phyloP scores from a whole-genome alignment of 768 basidiomycete species.

The Dentipellis sp. region DNA sequence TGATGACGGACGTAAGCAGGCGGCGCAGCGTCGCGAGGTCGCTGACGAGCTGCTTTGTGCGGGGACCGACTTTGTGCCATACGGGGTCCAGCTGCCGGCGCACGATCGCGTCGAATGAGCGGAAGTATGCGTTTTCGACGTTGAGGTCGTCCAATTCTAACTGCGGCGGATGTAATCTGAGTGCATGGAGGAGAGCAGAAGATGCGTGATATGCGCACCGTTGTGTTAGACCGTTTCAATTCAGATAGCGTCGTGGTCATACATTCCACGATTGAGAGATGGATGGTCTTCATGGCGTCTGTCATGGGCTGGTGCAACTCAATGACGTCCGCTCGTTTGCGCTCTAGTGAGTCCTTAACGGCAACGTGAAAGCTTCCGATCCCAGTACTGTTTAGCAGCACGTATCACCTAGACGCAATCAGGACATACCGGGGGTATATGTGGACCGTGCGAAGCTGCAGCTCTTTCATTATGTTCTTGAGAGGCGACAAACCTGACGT shows the following conservation, averaged over 20 bases:
- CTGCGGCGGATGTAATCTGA: conserved; percentile 28
- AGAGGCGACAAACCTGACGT: conserved; percentile 88
- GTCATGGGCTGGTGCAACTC: conserved; percentile 85
- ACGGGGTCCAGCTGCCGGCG: conserved; percentile 85
- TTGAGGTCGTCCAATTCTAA: conserved; percentile 91
- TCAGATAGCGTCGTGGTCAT: conserved; percentile 88
- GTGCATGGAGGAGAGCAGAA: conserved; percentile 3
- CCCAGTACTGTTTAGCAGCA: conserved; percentile 3
- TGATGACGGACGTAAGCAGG: conserved; percentile 56
- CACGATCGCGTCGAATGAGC: conserved; percentile 84
- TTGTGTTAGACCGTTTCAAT: conserved; percentile 79
- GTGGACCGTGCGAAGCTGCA: conserved; percentile 81
- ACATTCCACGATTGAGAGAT: conserved; percentile 86
- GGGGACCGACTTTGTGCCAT: conserved; percentile 94
- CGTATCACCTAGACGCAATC: not conserved
- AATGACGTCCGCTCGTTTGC: conserved; percentile 82
- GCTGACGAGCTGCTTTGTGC: conserved; percentile 83
- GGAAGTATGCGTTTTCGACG: conserved; percentile 89
- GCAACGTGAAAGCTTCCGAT: conserved; percentile 74
- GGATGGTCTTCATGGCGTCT: conserved; percentile 84
- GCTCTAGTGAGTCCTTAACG: conserved; percentile 74
- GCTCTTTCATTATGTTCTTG: conserved; percentile 86
- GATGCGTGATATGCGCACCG: conserved; percentile 23
- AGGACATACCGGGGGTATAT: conserved; percentile 76
- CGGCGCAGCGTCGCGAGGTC: conserved; percentile 82